Conservation (phyloP, 225 moss, liverwort and hornwort species). For the Pseudisothecium myosuroides region DNA sequence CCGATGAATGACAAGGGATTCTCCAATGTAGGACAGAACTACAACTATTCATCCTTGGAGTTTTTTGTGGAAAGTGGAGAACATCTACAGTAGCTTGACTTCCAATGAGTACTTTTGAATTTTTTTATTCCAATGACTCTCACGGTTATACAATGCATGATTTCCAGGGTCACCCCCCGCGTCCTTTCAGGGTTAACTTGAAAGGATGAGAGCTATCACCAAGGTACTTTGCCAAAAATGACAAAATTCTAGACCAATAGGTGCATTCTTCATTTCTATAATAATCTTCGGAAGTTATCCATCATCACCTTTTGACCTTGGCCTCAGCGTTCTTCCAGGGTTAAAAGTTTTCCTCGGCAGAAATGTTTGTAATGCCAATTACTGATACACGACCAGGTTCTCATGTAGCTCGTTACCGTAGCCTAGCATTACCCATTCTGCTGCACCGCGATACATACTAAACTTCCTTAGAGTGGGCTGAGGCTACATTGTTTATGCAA, state of each 20-base stretch:
- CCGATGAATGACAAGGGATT: too few species aligned
- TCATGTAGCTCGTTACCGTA: not conserved
- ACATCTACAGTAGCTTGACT: too few species aligned
- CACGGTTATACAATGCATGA: too few species aligned
- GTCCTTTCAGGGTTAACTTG: too few species aligned
- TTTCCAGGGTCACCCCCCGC: too few species aligned
- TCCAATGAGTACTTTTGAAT: too few species aligned
- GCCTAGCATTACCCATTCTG: not conserved
- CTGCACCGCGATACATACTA: not conserved
- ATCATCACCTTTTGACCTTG: not conserved
- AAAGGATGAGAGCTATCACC: not conserved
- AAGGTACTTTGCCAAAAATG: not conserved
- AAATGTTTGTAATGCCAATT: not conserved
- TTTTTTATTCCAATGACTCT: too few species aligned
- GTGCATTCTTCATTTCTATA: not conserved
- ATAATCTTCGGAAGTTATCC: not conserved
- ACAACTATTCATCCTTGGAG: too few species aligned
- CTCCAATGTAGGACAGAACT: too few species aligned
- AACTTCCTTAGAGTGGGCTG: not conserved
- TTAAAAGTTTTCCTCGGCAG: not conserved
- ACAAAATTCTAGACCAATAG: not conserved
- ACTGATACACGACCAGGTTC: not conserved
- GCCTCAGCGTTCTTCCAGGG: not conserved
- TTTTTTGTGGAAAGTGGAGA: too few species aligned
- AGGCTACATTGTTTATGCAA: not conserved